Conservation (phyloP, 345 rosid genomes). For the Brassica rapa region DNA sequence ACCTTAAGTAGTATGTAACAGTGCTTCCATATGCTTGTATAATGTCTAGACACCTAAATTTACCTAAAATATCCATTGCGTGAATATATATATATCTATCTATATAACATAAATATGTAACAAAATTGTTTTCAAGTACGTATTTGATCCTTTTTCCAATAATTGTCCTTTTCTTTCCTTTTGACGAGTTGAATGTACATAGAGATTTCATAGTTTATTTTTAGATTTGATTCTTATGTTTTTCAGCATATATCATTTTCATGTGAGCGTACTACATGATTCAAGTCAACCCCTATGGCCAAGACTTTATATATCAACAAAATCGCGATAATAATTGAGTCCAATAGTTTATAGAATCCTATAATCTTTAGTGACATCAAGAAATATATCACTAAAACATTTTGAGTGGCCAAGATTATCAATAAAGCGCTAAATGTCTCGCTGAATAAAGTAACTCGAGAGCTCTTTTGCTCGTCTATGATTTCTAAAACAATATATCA, state of each 20-base stretch:
- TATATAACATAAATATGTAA: background rate
- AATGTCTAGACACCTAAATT: background rate
- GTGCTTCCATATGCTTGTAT: background rate
- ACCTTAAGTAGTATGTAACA: too few species aligned
- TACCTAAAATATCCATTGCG: background rate
- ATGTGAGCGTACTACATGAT: background rate
- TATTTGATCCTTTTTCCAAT: background rate
- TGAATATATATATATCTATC: background rate
- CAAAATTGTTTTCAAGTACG: background rate
- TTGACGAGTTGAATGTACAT: constrained; percentile 13
- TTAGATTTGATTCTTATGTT: background rate
- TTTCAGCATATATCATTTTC: constrained; percentile 2
- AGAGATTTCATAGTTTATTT: background rate
- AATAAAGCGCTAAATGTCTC: background rate
- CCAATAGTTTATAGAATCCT: background rate
- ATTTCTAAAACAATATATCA: background rate
- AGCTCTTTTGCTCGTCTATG: background rate
- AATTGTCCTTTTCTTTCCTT: constrained; percentile 10
- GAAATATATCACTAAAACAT: background rate
- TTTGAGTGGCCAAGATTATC: background rate
- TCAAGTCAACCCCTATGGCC: background rate
- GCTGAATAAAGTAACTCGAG: background rate
- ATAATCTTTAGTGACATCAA: background rate
- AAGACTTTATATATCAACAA: background rate
- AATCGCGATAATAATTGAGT: background rate